These are phyloP conservation scores for Tetradesmus lagerheimii DNA, from an alignment of 139 green algal genomes.

Conservation along the genomic window DNA sequence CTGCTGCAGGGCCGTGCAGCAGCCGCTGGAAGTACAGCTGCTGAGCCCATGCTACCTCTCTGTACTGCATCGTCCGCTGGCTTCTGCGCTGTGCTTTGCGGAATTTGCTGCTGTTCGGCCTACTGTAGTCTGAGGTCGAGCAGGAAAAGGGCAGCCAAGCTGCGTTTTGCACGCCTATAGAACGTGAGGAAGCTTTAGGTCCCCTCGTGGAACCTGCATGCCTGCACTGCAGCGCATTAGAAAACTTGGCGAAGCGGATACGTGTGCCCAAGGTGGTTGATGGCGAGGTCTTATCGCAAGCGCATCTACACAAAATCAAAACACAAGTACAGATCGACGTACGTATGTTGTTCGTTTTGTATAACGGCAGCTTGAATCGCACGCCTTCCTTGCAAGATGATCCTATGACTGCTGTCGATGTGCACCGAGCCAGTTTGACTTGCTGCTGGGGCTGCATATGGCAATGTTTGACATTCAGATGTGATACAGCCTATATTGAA, in stretches of 20 bases:
- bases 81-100: neutral
- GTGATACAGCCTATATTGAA: too few species aligned
- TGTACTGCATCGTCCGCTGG: constrained; percentile 29
- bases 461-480: too few species aligned
- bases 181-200: neutral
- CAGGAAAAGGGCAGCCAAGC: too few species aligned
- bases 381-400: too few species aligned
- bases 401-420: too few species aligned
- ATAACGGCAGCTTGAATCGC: too few species aligned
- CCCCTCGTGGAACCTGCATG: neutral
- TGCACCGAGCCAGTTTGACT: too few species aligned
- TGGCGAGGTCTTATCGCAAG: neutral
- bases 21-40: constrained; percentile 37
- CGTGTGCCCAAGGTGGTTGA: neutral
- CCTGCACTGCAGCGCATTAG: too few species aligned
- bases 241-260: neutral
- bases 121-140: neutral
- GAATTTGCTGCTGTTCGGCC: neutral
- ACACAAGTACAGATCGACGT: too few species aligned
- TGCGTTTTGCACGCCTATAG: neutral
- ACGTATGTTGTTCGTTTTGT: too few species aligned
- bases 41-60: constrained; percentile 31
- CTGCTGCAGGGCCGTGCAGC: constrained; percentile 31
- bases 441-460: too few species aligned
- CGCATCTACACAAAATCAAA: too few species aligned